A percentile compares a stretch with the other conserved stretches of the same genome.
Conservation (phyloP, 2,329 filamentous ascomycete genomes). For the Fusarium ambrosium region DNA sequence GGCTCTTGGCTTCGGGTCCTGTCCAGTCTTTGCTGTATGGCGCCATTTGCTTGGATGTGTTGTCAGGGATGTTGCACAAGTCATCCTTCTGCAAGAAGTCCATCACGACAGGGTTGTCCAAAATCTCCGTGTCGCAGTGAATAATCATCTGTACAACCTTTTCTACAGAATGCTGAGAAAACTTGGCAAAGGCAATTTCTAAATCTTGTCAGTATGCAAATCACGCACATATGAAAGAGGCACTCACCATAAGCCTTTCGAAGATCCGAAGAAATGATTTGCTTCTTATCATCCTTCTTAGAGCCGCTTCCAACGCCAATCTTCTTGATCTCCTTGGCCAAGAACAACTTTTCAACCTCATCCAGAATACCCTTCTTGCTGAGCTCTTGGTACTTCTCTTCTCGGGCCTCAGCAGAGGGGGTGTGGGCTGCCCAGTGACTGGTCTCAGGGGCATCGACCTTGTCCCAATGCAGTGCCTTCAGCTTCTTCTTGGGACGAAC, state of each 20-base stretch:
- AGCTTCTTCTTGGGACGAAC: constrained; percentile 98
- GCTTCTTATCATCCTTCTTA: constrained; percentile 96
- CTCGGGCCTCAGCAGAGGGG: constrained; percentile 87
- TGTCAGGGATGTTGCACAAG: constrained; percentile 92
- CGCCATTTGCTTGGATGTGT: constrained; percentile 89
- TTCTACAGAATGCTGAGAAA: constrained; percentile 85
- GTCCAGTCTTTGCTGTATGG: constrained; percentile 98
- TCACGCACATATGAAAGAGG: not conserved
- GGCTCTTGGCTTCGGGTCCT: constrained; percentile 82
- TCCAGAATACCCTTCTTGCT: constrained; percentile 95
- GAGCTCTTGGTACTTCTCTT: constrained; percentile 95
- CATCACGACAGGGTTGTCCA: constrained; percentile 94
- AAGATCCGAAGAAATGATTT: constrained; percentile 92
- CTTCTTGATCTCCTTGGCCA: constrained; percentile 96
- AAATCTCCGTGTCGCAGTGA: constrained; percentile 89
- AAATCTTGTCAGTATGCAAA: constrained; percentile 47
- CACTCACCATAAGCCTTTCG: constrained; percentile 83
- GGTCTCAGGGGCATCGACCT: constrained; percentile 91
- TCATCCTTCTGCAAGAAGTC: constrained; percentile 96
- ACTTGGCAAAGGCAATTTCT: constrained; percentile 94
- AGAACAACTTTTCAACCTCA: constrained; percentile 96
- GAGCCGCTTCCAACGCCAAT: constrained; percentile 75
- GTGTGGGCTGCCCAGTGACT: constrained; percentile 94
- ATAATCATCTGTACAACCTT: constrained; percentile 94
- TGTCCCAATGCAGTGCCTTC: constrained; percentile 99